Conservation (phyloP, 1,284 basidiomycete species). For the Taiwanofungus camphoratus region DNA sequence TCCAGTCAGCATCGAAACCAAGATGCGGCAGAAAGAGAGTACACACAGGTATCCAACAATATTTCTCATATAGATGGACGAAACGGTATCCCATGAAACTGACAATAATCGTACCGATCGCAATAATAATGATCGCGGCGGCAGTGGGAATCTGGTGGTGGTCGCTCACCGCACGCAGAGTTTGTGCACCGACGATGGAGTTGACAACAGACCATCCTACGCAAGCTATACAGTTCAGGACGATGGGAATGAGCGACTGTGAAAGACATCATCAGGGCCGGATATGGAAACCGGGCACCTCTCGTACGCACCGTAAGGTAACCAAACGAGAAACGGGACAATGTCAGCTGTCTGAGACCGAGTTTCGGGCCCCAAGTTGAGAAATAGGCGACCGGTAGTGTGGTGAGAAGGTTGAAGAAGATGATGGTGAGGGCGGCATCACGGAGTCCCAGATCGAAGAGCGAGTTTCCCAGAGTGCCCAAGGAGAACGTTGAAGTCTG, state of each 20-base stretch:
- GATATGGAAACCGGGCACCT: too few species aligned
- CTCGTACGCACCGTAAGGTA: slow-evolving; percentile 9
- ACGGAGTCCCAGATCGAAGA: slow-evolving; percentile 26
- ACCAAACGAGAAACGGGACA: slow-evolving; percentile 30
- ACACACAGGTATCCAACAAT: slow-evolving; percentile 34
- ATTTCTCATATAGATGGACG: slow-evolving; percentile 35
- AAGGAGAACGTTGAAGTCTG: slow-evolving; percentile 27
- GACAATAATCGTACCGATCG: slow-evolving; percentile 31
- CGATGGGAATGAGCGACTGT: slow-evolving; percentile 17
- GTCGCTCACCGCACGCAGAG: slow-evolving; percentile 24
- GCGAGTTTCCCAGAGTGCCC: slow-evolving; percentile 28
- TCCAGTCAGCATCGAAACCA: not conserved
- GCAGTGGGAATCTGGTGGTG: slow-evolving; percentile 26
- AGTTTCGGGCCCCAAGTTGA: slow-evolving; percentile 30
- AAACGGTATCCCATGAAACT: slow-evolving; percentile 38
- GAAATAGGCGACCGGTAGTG: slow-evolving; percentile 30
- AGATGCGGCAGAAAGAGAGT: not conserved
- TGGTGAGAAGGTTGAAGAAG: slow-evolving; percentile 33
- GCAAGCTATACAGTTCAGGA: slow-evolving; percentile 28
- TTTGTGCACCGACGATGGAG: slow-evolving; percentile 30
- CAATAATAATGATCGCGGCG: slow-evolving; percentile 29
- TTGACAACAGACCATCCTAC: slow-evolving; percentile 33
- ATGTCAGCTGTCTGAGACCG: slow-evolving; percentile 33
- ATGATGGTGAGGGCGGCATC: slow-evolving; percentile 30
- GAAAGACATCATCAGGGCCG: too few species aligned